Evolutionary conservation across 202 grass and related monocot species (phyloP), one percentile per base, ranked within the genome.

Genomic region (Schoenoplectus tabernaemontani): DNA sequence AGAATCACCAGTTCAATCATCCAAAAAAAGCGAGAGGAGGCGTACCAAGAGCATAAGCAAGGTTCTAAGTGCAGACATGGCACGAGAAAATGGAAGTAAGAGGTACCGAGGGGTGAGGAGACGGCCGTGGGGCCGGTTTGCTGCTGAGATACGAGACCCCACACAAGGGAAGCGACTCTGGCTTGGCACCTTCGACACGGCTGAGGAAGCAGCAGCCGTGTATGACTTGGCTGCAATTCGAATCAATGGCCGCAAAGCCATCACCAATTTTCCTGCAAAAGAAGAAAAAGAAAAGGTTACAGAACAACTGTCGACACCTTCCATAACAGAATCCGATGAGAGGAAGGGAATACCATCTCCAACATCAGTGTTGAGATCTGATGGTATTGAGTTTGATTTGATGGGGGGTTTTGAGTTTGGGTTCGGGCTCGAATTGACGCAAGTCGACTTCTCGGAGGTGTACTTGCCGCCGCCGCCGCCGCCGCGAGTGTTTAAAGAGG

Each of bases 151-250:
- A 32, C 38, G 77, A 24, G 77, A 79, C 77, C 77, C 77, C 1
- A 79, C 77, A 9, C 77, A 79, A 79, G 19, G n/a, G 20, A 79
- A 79, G 77, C 57, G 77, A 19, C 77, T 79, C 37, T 79, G 77
- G 77, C 77, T 79, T 22, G 77, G 77, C 13, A 79, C 77, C 23
- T 79, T 63, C 1, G 56, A 79, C 77, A 79, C 77, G 22, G 57
- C 77, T 0, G 56, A 79, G 3, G 77, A 79, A 11, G 77, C 77
- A 3, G 77, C 77, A 1, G 53, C 57, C 1, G 77, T 63, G 19
- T 79, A 79, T 1, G 77, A 79, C 58, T 48, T 56, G 23, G 77
- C 77, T 10, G 77, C 77, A 7, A 32, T 79, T 28, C 77, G 77
- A 44, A 79, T 79, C n/a, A 79, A 79, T 24, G 77, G 77, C 1